Evolutionary conservation across 164 flowering plant genomes (phyloP), one percentile per base, ranked within the genome.

Genomic region (Liriodendron chinense): DNA sequence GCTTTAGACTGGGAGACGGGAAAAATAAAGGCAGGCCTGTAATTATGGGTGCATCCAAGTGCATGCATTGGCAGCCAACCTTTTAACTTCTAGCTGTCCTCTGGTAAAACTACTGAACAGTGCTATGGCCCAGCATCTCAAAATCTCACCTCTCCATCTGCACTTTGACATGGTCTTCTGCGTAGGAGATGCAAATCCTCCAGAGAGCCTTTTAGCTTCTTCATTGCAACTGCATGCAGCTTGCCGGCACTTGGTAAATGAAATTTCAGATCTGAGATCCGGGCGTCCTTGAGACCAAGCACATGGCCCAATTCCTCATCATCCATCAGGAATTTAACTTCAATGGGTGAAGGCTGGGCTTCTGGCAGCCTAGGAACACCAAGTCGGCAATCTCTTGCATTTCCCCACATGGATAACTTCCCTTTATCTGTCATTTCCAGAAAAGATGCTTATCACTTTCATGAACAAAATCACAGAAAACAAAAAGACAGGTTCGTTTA

Each of bases 351-450:
- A 63, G 86, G 73, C 66, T 94, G 94, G 23, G 86, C 73, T 83
- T 88, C 94, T 1, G 92, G 94, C 65, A 94, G 84, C 69, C 98
- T 97, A 43, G 96, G 97, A 78, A 91, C 87, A 57, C 98, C 98
- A 63, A 94, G 80, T 73, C 91, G 98, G 66, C 80, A 86, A 88
- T 92, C 97, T 77, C 80, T 89, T 22, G 89, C 82, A 84, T 92
- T 89, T 67, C 98, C 98, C 98, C 97, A 94, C 96, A 94, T 92
- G 85, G 83, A 94, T 71, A 92, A 75, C 80, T 89, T 91, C 47
- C 97, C 94, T 16, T 84, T 69, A 76, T 90, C 98, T 92, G 90
- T 72, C 76, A 78, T 74, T 59, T 49, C 62, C 20, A 70, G 62
- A 26, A 75, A 43, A 21, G 63, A 14, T 66, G 6, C 18, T 28